Conservation (phyloP, 495 filamentous ascomycete genomes). For the Daldinia concentrica region DNA sequence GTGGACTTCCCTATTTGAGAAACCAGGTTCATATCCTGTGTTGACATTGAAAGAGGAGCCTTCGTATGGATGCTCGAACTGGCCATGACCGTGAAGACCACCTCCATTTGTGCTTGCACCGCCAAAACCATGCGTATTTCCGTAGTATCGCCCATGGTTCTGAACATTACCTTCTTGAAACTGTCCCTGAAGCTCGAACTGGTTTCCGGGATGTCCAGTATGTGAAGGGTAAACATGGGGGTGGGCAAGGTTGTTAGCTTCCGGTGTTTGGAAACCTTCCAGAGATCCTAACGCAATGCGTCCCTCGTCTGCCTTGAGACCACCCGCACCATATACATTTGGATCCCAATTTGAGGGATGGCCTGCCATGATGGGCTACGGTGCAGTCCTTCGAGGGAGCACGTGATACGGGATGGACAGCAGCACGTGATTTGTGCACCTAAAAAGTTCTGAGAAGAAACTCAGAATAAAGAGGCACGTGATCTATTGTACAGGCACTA, state of each 20-base stretch:
- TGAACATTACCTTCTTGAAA: not conserved
- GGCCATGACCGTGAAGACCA: slow-evolving; percentile 17
- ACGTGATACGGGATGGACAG: not conserved
- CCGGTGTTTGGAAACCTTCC: not conserved
- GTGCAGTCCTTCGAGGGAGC: not conserved
- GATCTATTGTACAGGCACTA: not conserved
- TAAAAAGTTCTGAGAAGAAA: too few species aligned
- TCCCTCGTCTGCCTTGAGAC: not conserved
- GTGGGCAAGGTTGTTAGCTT: not conserved
- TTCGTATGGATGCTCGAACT: not conserved
- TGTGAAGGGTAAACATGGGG: not conserved
- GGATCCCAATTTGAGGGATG: not conserved
- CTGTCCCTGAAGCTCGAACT: not conserved
- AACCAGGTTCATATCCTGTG: not conserved
- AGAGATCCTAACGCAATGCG: not conserved
- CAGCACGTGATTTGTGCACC: not conserved
- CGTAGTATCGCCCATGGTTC: not conserved
- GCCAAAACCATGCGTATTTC: not conserved
- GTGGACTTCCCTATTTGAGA: not conserved
- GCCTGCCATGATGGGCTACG: not conserved
- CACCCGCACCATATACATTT: not conserved
- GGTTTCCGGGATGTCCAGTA: not conserved
- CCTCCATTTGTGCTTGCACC: slow-evolving; percentile 3
- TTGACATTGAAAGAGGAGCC: not conserved
- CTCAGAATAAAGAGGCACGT: not conserved